Evolutionary conservation across 345 rosid genomes (phyloP).

Genomic region (Clarkia xantiana): DNA sequence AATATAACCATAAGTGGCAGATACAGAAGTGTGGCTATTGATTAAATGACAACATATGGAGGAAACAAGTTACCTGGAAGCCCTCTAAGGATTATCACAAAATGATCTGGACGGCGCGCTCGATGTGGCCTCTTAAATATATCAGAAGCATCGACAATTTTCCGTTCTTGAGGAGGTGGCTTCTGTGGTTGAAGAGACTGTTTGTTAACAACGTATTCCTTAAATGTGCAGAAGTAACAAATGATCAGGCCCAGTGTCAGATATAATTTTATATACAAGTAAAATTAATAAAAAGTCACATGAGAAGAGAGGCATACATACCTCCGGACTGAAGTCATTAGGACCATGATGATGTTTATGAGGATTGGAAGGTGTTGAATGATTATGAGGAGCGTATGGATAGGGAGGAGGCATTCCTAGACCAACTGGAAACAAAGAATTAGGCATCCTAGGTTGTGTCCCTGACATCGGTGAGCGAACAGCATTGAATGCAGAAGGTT

Average conservation of each 20-base stretch:
- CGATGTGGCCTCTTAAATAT: slow-evolving; percentile 62
- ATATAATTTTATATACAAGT: too few relatives aligned
- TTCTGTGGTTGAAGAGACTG: slow-evolving; percentile 20
- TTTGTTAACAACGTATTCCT: slow-evolving; percentile 16
- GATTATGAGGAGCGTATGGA: slow-evolving; percentile 17
- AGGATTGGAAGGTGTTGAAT: slow-evolving; percentile 7
- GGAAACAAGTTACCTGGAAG: slow-evolving; percentile 47
- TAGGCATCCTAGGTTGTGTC: slow-evolving; percentile 16
- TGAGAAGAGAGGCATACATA: neutral
- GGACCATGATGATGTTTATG: slow-evolving; percentile 5
- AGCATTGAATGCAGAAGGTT: slow-evolving; percentile 28
- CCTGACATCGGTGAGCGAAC: slow-evolving; percentile 66
- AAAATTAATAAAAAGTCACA: too few relatives aligned
- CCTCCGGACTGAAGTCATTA: neutral
- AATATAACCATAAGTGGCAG: too few relatives aligned
- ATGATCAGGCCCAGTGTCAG: too few relatives aligned
- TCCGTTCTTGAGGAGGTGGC: slow-evolving; percentile 33
- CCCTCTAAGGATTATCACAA: slow-evolving; percentile 83
- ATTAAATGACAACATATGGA: slow-evolving; percentile 1
- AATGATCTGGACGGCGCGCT: slow-evolving; percentile 59
- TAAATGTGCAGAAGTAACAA: slow-evolving; percentile 6
- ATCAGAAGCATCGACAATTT: slow-evolving; percentile 47
- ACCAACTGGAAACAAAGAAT: slow-evolving; percentile 40
- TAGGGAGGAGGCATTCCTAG: slow-evolving; percentile 9
- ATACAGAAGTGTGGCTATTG: neutral